phyloP scores from a whole-genome alignment of 75 land plant species.

The Picea glauca region DNA sequence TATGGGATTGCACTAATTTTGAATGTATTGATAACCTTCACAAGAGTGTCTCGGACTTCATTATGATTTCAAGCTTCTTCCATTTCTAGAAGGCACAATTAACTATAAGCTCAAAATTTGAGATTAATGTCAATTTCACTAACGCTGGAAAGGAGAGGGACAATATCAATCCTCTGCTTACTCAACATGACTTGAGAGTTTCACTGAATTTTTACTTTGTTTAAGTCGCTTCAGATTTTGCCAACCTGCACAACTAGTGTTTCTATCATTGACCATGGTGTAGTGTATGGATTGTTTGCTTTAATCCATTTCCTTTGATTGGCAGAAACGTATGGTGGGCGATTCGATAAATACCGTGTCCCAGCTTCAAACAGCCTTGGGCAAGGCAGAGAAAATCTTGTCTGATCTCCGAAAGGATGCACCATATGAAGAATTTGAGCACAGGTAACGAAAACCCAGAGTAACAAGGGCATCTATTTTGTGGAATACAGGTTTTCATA shows the following conservation, averaged over 20 bases:
- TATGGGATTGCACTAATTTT: not conserved
- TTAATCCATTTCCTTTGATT: not conserved
- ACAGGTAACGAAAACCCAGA: constrained; percentile 36
- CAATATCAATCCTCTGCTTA: not conserved
- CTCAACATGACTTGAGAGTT: not conserved
- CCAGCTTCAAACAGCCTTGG: constrained; percentile 63
- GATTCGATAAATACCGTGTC: constrained; percentile 42
- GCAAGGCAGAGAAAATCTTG: constrained; percentile 61
- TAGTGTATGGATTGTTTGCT: not conserved
- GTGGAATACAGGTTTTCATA: not conserved
- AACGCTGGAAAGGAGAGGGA: not conserved
- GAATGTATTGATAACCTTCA: not conserved
- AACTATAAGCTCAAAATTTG: not conserved
- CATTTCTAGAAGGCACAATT: not conserved
- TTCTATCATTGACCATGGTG: not conserved
- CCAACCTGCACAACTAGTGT: too few species aligned
- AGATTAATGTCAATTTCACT: not conserved
- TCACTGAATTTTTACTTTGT: too few species aligned
- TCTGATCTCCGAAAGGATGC: constrained; percentile 47
- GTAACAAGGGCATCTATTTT: not conserved
- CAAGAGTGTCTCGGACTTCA: not conserved
- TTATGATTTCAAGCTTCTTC: not conserved
- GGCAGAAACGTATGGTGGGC: constrained; percentile 87
- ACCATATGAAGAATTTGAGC: constrained; percentile 50
- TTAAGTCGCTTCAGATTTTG: too few species aligned